A percentile compares a stretch with the other conserved stretches of the same genome.
Evolutionary conservation across 2,329 filamentous ascomycete species (phyloP).

Genomic region (Gaeumannomyces tritici): DNA sequence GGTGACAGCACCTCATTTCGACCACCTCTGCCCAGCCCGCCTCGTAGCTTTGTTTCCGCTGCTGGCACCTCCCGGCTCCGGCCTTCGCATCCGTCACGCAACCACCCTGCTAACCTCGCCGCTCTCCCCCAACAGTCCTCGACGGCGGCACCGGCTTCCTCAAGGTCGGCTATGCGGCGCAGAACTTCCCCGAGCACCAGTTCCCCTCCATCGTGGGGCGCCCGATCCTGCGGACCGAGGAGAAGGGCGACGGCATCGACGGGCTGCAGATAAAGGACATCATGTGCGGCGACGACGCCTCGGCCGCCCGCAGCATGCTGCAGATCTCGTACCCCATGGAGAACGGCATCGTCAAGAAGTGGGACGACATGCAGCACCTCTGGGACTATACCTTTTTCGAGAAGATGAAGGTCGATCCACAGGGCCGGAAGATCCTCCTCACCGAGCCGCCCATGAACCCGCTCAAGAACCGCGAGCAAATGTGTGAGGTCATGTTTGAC

Average conservation of each 20-base stretch:
- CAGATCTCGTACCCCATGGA: constrained; percentile 99
- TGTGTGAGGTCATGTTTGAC: constrained; percentile 99
- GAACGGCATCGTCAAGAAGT: constrained; percentile 98
- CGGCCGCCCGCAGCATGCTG: constrained; percentile 90
- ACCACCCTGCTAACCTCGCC: constrained; percentile 13
- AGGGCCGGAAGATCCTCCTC: constrained; percentile 90
- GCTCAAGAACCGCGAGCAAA: constrained; percentile 90
- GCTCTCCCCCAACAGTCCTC: constrained; percentile 58
- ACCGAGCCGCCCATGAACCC: constrained; percentile 93
- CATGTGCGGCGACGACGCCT: constrained; percentile 98
- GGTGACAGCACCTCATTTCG: too few species aligned
- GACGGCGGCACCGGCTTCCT: constrained; percentile 99
- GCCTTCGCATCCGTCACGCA: not conserved
- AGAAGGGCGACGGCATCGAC: constrained; percentile 49
- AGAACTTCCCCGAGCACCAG: constrained; percentile 99
- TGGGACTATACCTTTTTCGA: constrained; percentile 99
- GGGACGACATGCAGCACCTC: constrained; percentile 99
- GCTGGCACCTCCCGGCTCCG: too few species aligned
- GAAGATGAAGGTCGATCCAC: constrained; percentile 88
- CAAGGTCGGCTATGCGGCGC: constrained; percentile 97
- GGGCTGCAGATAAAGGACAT: constrained; percentile 91
- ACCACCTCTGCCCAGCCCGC: too few species aligned
- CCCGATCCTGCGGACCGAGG: constrained; percentile 93
- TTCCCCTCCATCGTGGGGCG: constrained; percentile 97
- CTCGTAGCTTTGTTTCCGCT: too few species aligned